Percentiles rank a stretch among this genome's conserved stretches.
Conservation (phyloP, 2,329 filamentous ascomycete genomes). For the Microdochium paspali region DNA sequence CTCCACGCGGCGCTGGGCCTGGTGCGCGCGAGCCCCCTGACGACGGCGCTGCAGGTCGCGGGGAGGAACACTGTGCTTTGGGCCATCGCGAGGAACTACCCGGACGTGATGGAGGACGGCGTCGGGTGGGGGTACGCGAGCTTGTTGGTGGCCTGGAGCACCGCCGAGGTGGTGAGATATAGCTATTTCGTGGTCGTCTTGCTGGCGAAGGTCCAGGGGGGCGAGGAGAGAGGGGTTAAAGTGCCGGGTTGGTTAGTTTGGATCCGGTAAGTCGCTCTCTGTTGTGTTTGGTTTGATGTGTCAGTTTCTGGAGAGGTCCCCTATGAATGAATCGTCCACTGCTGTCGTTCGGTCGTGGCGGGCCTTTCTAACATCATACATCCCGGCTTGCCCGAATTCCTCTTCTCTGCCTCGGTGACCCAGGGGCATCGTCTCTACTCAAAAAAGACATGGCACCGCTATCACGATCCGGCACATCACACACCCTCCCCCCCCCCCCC, state of each 20-base stretch:
- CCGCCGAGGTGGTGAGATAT: constrained; percentile 62
- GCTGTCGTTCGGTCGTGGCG: too few relatives aligned
- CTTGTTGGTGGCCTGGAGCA: constrained; percentile 55
- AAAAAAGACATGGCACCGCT: too few relatives aligned
- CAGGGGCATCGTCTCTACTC: too few relatives aligned
- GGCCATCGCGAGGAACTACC: constrained; percentile 48
- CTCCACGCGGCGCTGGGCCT: constrained; percentile 50
- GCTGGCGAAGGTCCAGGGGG: constrained; percentile 3
- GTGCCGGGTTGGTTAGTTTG: constrained; percentile 48
- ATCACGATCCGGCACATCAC: too few relatives aligned
- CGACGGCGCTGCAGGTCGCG: constrained; percentile 58
- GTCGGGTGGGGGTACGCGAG: constrained; percentile 31
- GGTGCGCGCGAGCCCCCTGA: constrained; percentile 53
- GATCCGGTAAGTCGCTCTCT: constrained; percentile 28
- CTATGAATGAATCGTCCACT: too few relatives aligned
- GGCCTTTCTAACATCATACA: neutral
- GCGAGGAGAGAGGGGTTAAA: constrained; percentile 8
- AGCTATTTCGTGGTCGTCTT: constrained; percentile 54
- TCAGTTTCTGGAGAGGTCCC: too few relatives aligned
- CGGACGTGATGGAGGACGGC: constrained; percentile 27
- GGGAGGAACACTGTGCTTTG: constrained; percentile 57
- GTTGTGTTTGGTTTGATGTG: neutral
- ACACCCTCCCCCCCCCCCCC: too few relatives aligned
- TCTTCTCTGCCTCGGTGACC: too few relatives aligned
- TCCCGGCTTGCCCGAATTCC: neutral